Conservation (phyloP, 352 stramenopile species). For the Pelagophyceae sp. region DNA sequence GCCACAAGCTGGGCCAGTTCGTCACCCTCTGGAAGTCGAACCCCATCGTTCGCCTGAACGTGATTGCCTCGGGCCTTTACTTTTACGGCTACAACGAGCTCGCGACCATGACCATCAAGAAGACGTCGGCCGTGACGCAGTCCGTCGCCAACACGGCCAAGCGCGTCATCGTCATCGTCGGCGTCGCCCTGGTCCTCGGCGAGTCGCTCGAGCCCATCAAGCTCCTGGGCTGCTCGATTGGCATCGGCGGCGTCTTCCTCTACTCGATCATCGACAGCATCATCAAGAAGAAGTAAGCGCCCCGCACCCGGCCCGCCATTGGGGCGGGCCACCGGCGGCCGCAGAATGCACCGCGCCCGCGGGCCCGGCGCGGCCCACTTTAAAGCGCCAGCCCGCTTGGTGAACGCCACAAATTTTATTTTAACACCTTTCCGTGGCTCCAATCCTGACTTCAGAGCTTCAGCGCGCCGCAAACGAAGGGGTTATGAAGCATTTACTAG, state of each 20-base stretch:
- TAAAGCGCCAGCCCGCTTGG: no score
- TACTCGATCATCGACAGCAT: slow-evolving; percentile 64
- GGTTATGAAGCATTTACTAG: no score
- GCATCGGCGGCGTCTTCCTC: slow-evolving; percentile 63
- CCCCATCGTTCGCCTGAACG: slow-evolving; percentile 31
- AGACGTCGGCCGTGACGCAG: slow-evolving; percentile 62
- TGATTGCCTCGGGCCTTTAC: slow-evolving; percentile 33
- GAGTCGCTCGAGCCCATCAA: slow-evolving; percentile 30
- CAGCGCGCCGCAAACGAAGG: no score
- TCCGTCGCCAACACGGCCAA: slow-evolving; percentile 64
- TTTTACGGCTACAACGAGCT: slow-evolving; percentile 43
- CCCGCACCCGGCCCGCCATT: no score
- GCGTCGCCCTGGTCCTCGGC: slow-evolving; percentile 54
- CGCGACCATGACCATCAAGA: slow-evolving; percentile 67
- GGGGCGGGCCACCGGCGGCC: no score
- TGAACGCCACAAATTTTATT: no score
- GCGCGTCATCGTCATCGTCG: slow-evolving; percentile 65
- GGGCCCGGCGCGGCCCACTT: no score
- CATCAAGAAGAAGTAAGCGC: slow-evolving; percentile 42
- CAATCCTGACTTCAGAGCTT: no score
- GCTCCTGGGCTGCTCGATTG: slow-evolving; percentile 54
- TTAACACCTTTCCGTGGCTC: no score
- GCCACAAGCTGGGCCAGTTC: slow-evolving; percentile 24
- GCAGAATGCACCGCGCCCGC: no score
- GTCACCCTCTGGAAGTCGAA: slow-evolving; percentile 33